Percentiles rank a stretch among this genome's conserved stretches.
Evolutionary conservation across 2,329 filamentous ascomycete species (phyloP).

Genomic region (Metarhizium sp.): DNA sequence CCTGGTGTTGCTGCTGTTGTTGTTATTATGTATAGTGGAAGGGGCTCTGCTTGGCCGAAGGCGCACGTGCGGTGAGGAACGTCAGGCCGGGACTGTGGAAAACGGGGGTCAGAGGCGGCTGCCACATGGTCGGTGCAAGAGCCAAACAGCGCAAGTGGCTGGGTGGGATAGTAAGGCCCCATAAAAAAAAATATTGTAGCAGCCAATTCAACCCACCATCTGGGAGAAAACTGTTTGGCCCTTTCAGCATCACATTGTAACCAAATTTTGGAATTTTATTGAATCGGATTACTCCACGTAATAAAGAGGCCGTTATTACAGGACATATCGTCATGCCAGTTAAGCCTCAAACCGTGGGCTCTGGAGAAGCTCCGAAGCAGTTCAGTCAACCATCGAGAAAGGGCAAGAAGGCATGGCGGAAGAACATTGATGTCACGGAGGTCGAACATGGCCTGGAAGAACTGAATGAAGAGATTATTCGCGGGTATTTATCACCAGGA

Average conservation of each 20-base stretch:
- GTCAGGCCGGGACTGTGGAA: not conserved
- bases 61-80: not conserved
- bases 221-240: not conserved
- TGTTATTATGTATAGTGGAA: not conserved
- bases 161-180: not conserved
- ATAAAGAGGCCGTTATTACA: constrained; percentile 2
- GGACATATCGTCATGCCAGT: constrained; percentile 38
- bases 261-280: not conserved
- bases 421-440: constrained; percentile 90
- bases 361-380: constrained; percentile 60
- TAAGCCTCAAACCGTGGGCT: constrained; percentile 32
- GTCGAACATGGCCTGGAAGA: constrained; percentile 74
- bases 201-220: not conserved
- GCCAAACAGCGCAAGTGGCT: no score
- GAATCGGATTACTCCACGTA: not conserved
- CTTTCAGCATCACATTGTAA: not conserved
- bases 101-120: not conserved
- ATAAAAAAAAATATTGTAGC: constrained; percentile 2
- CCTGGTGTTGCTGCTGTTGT: not conserved
- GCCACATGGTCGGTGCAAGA: not conserved
- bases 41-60: not conserved
- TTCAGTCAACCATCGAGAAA: constrained; percentile 87
- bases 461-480: constrained; percentile 81
- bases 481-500: constrained; percentile 52
- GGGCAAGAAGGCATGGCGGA: constrained; percentile 97